A percentile compares a stretch with the other conserved stretches of the same genome.
phyloP scores from a whole-genome alignment of 1,139 yeast genomes.

The Saccharomyces hybrid region DNA sequence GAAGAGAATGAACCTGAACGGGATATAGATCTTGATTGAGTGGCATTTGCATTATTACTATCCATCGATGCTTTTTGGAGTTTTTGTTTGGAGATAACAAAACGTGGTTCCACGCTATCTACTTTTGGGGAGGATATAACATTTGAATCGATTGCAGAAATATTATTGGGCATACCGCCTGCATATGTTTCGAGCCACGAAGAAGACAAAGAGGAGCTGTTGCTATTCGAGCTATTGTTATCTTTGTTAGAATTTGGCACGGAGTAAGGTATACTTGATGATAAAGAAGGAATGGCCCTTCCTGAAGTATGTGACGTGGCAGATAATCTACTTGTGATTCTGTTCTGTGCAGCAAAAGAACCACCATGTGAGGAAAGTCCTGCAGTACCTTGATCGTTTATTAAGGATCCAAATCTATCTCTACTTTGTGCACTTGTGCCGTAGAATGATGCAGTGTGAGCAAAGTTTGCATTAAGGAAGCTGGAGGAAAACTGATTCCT shows the following conservation, averaged over 20 bases:
- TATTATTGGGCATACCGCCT: slow-evolving; percentile 46
- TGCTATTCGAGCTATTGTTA: slow-evolving; percentile 16
- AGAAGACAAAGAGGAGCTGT: slow-evolving; percentile 25
- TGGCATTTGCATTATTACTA: slow-evolving; percentile 29
- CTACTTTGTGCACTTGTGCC: slow-evolving; percentile 18
- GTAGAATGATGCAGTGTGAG: slow-evolving; percentile 29
- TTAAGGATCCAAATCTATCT: slow-evolving; percentile 18
- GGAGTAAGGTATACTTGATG: slow-evolving; percentile 61
- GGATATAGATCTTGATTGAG: slow-evolving; percentile 35
- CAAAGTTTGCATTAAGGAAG: slow-evolving; percentile 29
- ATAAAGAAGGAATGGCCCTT: slow-evolving; percentile 35
- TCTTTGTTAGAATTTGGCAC: slow-evolving; percentile 44
- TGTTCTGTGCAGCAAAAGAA: slow-evolving; percentile 6
- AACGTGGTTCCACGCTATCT: slow-evolving; percentile 57
- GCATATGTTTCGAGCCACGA: slow-evolving; percentile 31
- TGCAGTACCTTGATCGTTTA: slow-evolving; percentile 10
- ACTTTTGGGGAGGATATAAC: slow-evolving; percentile 67
- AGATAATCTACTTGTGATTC: slow-evolving; percentile 12
- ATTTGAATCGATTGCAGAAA: slow-evolving; percentile 44
- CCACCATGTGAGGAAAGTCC: not conserved
- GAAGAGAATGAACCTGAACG: slow-evolving; percentile 45
- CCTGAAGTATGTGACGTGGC: slow-evolving; percentile 6
- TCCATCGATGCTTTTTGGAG: slow-evolving; percentile 45
- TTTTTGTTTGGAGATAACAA: slow-evolving; percentile 64
- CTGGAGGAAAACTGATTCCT: slow-evolving; percentile 23